Conservation (phyloP, 441 rosid species). For the Aleurites moluccanus region DNA sequence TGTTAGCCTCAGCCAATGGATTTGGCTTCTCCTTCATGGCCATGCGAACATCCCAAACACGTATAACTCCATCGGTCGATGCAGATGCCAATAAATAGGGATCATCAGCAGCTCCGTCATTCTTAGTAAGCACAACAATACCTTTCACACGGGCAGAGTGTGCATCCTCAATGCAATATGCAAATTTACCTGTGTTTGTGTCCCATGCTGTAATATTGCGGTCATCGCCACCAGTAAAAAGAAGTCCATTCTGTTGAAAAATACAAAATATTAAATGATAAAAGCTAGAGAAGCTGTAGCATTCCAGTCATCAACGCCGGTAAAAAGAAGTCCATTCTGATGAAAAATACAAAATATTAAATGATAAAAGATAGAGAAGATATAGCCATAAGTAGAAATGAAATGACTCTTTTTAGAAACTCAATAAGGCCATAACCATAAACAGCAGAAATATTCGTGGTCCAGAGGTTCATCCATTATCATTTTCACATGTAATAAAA, state of each 20-base stretch:
- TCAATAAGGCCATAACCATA: not conserved
- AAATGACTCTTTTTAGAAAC: not conserved
- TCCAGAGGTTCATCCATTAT: not conserved
- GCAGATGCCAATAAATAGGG: constrained; percentile 81
- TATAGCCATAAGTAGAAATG: not conserved
- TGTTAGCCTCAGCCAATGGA: constrained; percentile 77
- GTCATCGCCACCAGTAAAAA: constrained; percentile 90
- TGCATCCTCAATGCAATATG: constrained; percentile 70
- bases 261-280: too few species aligned
- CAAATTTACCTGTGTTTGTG: constrained; percentile 71
- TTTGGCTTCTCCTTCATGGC: constrained; percentile 60
- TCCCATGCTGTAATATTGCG: constrained; percentile 87
- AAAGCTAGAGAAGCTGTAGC: too few species aligned
- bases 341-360: too few species aligned
- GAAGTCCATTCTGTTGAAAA: constrained; percentile 62
- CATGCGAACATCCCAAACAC: constrained; percentile 92
- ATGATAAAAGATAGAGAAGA: not conserved
- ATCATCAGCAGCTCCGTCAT: constrained; percentile 47
- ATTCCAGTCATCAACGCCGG: too few species aligned
- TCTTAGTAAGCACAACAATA: constrained; percentile 66
- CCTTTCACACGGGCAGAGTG: constrained; percentile 90
- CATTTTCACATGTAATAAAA: not conserved
- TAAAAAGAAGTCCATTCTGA: too few species aligned
- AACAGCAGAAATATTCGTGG: not conserved
- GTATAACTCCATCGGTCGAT: constrained; percentile 84